These are phyloP conservation scores for Barnettozyma salicaria DNA, from an alignment of 805 yeast genomes.

Conservation along the genomic window DNA sequence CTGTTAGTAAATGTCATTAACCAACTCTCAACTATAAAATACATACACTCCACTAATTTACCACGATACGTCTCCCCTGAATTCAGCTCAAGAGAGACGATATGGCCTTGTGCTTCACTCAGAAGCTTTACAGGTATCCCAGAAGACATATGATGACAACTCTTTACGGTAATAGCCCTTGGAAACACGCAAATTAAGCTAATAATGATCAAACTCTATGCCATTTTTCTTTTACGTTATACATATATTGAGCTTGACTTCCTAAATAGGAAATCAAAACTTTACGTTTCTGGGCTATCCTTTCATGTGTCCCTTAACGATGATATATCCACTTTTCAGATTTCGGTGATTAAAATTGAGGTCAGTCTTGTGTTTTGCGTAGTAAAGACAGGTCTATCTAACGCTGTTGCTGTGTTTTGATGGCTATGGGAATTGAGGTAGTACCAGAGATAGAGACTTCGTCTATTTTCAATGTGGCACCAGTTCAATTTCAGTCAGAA, in stretches of 20 bases:
- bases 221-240: too few relatives aligned
- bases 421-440: slow-evolving; percentile 2
- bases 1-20: slow-evolving; percentile 10
- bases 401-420: too few relatives aligned
- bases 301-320: background rate
- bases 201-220: too few relatives aligned
- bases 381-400: too few relatives aligned
- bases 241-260: slow-evolving; percentile 6
- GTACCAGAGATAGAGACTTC: slow-evolving; percentile 1
- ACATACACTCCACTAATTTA: slow-evolving; percentile 62
- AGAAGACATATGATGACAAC: too few relatives aligned
- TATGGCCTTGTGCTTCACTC: slow-evolving; percentile 87
- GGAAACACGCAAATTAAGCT: too few relatives aligned
- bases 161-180: too few relatives aligned
- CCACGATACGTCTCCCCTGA: slow-evolving; percentile 90
- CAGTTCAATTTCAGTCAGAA: slow-evolving; percentile 48
- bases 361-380: background rate
- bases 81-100: slow-evolving; percentile 72
- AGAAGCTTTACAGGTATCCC: slow-evolving; percentile 82
- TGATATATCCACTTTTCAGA: background rate
- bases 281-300: background rate
- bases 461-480: slow-evolving; percentile 27
- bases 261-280: slow-evolving; percentile 9
- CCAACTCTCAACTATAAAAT: background rate
- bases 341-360: too few relatives aligned